Percentiles rank a stretch among this genome's conserved stretches.
Conservation (phyloP, 1,284 basidiomycete genomes). For the Testicularia cyperi region DNA sequence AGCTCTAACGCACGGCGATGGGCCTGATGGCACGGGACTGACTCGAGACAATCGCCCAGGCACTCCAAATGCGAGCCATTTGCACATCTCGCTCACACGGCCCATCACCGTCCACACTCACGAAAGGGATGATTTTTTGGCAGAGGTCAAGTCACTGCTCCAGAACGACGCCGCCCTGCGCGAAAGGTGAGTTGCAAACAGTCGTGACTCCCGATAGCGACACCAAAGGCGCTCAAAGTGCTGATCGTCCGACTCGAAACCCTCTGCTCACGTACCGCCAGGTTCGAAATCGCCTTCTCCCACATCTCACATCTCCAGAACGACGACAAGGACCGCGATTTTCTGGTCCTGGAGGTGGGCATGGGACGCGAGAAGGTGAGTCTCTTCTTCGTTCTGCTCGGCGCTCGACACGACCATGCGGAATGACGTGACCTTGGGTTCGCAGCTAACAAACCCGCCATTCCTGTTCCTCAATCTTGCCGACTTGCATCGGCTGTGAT, state of each 20-base stretch:
- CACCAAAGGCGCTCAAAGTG: too few species aligned
- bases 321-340: conserved; percentile 27
- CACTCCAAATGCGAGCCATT: neutral
- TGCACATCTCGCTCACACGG: conserved; percentile 39
- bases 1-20: too few species aligned
- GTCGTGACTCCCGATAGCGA: conserved; percentile 2
- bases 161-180: neutral
- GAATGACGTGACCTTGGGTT: too few species aligned
- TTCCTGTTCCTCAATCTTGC: too few species aligned
- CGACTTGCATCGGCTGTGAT: neutral
- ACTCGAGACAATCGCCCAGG: neutral
- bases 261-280: neutral
- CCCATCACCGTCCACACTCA: conserved; percentile 35
- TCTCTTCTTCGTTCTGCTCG: too few species aligned
- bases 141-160: conserved; percentile 8
- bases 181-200: neutral
- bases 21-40: too few species aligned
- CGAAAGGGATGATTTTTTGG: conserved; percentile 20
- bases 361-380: conserved; percentile 25
- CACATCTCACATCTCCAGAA: conserved; percentile 20
- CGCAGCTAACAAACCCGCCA: too few species aligned
- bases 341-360: conserved; percentile 33
- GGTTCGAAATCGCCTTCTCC: conserved; percentile 30
- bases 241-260: too few species aligned
- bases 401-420: too few species aligned